Conservation (phyloP, 352 stramenopile species). For the Phytophthora sp. region DNA sequence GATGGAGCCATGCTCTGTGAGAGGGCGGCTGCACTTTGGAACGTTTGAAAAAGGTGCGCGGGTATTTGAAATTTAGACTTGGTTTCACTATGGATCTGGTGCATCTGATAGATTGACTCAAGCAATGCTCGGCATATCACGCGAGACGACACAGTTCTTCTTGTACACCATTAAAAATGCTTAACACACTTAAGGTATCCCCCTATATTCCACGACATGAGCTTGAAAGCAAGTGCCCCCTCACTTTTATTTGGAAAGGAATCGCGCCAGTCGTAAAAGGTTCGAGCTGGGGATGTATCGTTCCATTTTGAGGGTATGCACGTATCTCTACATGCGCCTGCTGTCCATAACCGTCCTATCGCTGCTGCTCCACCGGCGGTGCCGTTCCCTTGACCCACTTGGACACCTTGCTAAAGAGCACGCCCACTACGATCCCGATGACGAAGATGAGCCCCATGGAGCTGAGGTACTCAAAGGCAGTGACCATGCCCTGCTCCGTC, state of each 20-base stretch:
- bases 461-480: slow-evolving; percentile 76
- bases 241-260: too few species aligned
- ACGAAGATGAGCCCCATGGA: slow-evolving; percentile 83
- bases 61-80: slow-evolving; percentile 19
- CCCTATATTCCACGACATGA: too few species aligned
- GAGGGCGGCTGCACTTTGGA: slow-evolving; percentile 21
- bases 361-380: neutral
- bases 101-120: too few species aligned
- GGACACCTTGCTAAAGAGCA: slow-evolving; percentile 51
- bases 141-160: too few species aligned
- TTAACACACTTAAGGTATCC: too few species aligned
- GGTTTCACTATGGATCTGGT: slow-evolving; percentile 1
- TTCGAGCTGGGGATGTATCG: neutral
- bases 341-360: neutral
- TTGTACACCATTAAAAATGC: too few species aligned
- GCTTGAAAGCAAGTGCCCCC: too few species aligned
- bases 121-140: too few species aligned
- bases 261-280: neutral
- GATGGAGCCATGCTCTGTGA: slow-evolving; percentile 53
- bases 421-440: slow-evolving; percentile 67
- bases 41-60: slow-evolving; percentile 38
- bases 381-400: slow-evolving; percentile 37
- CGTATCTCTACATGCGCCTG: neutral
- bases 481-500: slow-evolving; percentile 69
- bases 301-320: neutral